Base-by-base conservation (phyloP, 345 rosid genomes). In the Geranium brycei region DNA sequence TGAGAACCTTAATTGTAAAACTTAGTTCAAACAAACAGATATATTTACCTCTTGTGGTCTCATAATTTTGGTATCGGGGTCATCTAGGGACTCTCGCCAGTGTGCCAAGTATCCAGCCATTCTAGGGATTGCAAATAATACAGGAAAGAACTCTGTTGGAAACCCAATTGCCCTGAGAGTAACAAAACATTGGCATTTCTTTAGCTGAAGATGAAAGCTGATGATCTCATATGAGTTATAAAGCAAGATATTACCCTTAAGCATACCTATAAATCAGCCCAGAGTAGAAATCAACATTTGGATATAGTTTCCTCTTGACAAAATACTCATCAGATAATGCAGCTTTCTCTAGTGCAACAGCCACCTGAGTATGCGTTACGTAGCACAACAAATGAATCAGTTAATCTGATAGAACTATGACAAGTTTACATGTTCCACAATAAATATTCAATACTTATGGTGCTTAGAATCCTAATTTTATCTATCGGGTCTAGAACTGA, bases 101-200 rank as follows among this genome's bases (percentile, higher is more conserved):
- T 93, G 99, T 0, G 99, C 76, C 66, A 93, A 75, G 77, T 88
- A 93, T 31, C 99, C 99, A 75, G 96, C 99, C 99, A 93, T 93
- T 23, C 97, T 86, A 60, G 99, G 96, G 64, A 93, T 85, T 19
- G 99, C 97, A 67, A 93, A 90, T 58, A 93, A 72, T 53, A 93
- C 96, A 1, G 99, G 84, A 78, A 90, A 93, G 79, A 85, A 93
- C 81, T 90, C 99, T 7, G 92, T 82, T 7, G 99, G 99, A 72
- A 93, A 90, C 70, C 99, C 99, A 95, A 90, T 90, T 66, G 99
- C 96, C 81, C 99, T 93, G 12, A 35, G 10, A 65, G 69, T 59
- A 32, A 71, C 14, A 31, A 63, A 38, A 47, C 53, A 13, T 47
- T 47, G 11, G 53, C 14, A 47, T 47, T 58, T 17, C 13, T 14